Percentiles rank a stretch among this genome's conserved stretches.
These are phyloP conservation scores for Citrullus amarus DNA, from an alignment of 306 rosid species.

Conservation along the genomic window DNA sequence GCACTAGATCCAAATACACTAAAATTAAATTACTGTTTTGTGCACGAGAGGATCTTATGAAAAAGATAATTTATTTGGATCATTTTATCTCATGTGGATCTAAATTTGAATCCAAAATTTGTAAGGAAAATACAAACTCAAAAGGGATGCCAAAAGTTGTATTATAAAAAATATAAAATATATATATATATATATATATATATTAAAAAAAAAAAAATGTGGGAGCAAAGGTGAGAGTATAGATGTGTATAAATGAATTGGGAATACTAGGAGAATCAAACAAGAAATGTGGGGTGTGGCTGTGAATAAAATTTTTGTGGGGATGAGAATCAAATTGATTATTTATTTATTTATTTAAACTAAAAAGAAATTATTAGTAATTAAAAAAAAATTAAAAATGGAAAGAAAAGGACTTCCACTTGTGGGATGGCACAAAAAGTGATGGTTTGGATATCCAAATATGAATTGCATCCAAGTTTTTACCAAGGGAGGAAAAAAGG, in stretches of 20 bases:
- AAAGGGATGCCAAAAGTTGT: neutral
- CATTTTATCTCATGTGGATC: neutral
- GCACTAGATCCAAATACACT: neutral
- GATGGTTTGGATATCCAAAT: slow-evolving; percentile 14
- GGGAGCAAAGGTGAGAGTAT: neutral
- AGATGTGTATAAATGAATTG: neutral
- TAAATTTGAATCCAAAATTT: neutral
- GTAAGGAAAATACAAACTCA: neutral
- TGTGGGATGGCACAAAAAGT: slow-evolving; percentile 9
- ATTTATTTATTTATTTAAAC: no score
- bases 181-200: no score
- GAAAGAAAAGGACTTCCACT: neutral
- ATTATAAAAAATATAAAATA: no score
- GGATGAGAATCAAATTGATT: neutral
- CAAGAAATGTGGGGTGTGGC: neutral
- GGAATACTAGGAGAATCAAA: neutral
- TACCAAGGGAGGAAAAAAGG: neutral
- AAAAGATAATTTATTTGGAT: neutral
- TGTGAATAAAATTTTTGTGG: neutral
- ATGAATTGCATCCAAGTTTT: slow-evolving; percentile 8
- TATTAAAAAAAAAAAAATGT: no score
- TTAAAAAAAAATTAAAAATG: neutral
- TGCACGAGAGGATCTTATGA: neutral
- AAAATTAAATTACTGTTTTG: neutral
- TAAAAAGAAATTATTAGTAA: neutral